These are phyloP conservation scores for Sporothrix curviconia DNA, from an alignment of 2,329 filamentous ascomycete species.

Conservation along the genomic window DNA sequence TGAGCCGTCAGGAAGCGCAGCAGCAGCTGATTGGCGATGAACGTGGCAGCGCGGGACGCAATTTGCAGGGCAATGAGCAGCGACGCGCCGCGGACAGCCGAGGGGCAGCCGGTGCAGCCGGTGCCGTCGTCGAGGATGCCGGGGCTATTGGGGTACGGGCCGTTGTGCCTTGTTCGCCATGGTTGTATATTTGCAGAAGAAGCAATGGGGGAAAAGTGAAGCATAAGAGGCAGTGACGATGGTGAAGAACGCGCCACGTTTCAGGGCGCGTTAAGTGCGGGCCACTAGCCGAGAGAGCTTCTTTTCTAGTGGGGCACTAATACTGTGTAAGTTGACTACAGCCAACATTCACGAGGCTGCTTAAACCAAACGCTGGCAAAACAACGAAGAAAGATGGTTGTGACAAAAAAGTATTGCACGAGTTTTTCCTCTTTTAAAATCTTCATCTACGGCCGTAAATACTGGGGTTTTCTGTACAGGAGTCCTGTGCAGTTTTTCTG, in stretches of 20 bases:
- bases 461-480: too few relatives aligned
- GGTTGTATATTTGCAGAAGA: background rate
- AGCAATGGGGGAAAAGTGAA: background rate
- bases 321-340: too few relatives aligned
- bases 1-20: slow-evolving; percentile 81
- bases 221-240: background rate
- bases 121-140: background rate
- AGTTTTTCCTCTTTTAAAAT: too few relatives aligned
- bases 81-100: slow-evolving; percentile 60
- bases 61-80: slow-evolving; percentile 86
- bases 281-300: too few relatives aligned
- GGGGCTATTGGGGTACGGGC: too few relatives aligned
- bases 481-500: too few relatives aligned
- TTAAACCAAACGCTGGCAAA: too few relatives aligned
- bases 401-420: too few relatives aligned
- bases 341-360: too few relatives aligned
- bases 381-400: too few relatives aligned
- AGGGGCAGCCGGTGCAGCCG: background rate
- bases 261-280: background rate
- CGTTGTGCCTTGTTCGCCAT: slow-evolving; percentile 7
- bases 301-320: too few relatives aligned
- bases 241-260: background rate
- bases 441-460: too few relatives aligned
- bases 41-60: slow-evolving; percentile 79
- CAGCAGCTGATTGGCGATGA: slow-evolving; percentile 84